phyloP scores from a whole-genome alignment of 2,329 filamentous ascomycete genomes.

The Aureobasidium uvarum region DNA sequence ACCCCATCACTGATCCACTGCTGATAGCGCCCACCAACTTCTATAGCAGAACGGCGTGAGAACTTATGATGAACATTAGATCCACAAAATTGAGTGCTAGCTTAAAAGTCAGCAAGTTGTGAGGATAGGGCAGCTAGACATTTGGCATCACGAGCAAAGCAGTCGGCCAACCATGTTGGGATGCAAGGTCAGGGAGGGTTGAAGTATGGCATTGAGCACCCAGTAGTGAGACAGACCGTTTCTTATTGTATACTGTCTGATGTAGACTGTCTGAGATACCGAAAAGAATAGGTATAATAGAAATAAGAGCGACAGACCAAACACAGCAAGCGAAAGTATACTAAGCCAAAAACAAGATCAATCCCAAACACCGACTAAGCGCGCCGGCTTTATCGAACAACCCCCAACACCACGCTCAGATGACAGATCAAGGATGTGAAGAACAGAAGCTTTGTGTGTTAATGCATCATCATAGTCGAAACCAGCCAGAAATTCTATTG shows the following conservation, averaged over 20 bases:
- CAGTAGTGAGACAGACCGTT: not conserved
- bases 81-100: not conserved
- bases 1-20: not conserved
- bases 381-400: not conserved
- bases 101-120: not conserved
- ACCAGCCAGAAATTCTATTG: not conserved
- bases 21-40: not conserved
- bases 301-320: not conserved
- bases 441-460: not conserved
- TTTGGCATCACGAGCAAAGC: not conserved
- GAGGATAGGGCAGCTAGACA: not conserved
- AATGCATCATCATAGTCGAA: not conserved
- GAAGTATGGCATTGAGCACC: not conserved
- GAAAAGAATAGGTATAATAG: not conserved
- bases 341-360: not conserved
- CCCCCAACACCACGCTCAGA: slow-evolving; percentile 1
- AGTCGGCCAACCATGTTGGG: not conserved
- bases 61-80: not conserved
- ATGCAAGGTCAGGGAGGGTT: not conserved
- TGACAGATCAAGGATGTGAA: not conserved
- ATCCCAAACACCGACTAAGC: not conserved
- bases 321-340: not conserved
- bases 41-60: not conserved
- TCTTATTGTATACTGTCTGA: not conserved
- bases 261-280: not conserved